Conservation (phyloP, 306 rosid species). For the Cucurbita moschata region DNA sequence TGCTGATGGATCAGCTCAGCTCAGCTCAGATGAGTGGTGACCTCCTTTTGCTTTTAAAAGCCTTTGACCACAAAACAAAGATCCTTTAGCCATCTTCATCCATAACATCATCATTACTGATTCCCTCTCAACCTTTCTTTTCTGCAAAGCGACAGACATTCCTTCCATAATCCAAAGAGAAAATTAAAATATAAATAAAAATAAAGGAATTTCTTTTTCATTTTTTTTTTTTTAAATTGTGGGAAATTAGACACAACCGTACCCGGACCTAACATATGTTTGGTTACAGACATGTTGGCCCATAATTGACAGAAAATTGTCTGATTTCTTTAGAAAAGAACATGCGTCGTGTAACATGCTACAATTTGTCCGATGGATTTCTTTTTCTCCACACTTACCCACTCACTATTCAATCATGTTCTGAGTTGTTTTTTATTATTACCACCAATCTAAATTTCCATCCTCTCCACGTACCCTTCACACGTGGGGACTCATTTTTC, state of each 20-base stretch:
- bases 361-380: not conserved
- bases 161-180: constrained; percentile 7
- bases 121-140: constrained; percentile 6
- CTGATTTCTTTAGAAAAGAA: constrained; percentile 3
- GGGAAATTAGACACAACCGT: not conserved
- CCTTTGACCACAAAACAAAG: constrained; percentile 1
- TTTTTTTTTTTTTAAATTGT: not conserved
- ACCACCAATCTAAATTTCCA: not conserved
- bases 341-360: not conserved
- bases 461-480: not conserved
- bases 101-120: constrained; percentile 9
- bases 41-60: constrained; percentile 5
- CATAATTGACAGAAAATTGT: not conserved
- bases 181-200: too few species aligned
- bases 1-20: not conserved
- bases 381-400: not conserved
- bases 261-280: not conserved
- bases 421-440: not conserved
- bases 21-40: too few species aligned
- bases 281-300: constrained; percentile 1
- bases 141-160: constrained; percentile 9
- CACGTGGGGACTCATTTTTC: not conserved
- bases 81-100: constrained; percentile 1
- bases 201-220: not conserved
- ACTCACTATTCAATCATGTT: constrained; percentile 3